Base-by-base conservation (phyloP, 2,329 filamentous ascomycete genomes). In the Tolypocladium endophyticum region DNA sequence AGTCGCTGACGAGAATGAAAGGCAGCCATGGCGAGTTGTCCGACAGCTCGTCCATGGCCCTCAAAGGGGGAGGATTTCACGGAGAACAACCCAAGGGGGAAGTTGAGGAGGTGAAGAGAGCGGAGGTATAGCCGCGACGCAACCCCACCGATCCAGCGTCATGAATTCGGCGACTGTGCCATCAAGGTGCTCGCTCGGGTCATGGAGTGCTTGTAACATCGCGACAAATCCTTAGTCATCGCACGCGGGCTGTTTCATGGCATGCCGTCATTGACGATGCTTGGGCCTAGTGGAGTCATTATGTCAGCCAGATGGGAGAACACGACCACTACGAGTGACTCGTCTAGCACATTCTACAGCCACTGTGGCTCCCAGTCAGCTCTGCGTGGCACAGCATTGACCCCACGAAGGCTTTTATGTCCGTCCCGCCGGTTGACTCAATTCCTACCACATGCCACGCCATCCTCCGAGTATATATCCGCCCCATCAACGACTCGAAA, bases 401-500 rank as follows among this genome's bases (percentile, higher is more conserved):
- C 61, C 62, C 62, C 66, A 64, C 64, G 61, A 64, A 62, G 62
- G 60, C 62, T 62, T 66, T 62, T 64, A 64, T 64, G 62, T 65
- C 62, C 59, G 58, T 64, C 64, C 65, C 66, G 72, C 73, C 73
- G 71, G 68, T 73, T 74, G 73, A 75, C 66, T 74, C 72, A 74
- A 66, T 66, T 63, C 59, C 57, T 41, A 59, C 56, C 60, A 62
- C 63, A 67, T 71, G 70, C 69, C 66, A 68, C n/a, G n/a, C 69
- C 66, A 64, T 62, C 60, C 64, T 67, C 65, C 61, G 66, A 65
- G 66, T 70, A 70, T 65, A 70, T 70, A 62, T 66, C 63, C 64
- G 58, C 58, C 58, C 61, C 58, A 58, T 41, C 55, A 20, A 30
- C 55, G 18, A 16, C 16, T 23, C 9, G 18, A 55, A 14, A 35